A percentile compares a stretch with the other conserved stretches of the same genome.
Evolutionary conservation across 345 rosid species (phyloP).

Genomic region (Durio zibethinus): DNA sequence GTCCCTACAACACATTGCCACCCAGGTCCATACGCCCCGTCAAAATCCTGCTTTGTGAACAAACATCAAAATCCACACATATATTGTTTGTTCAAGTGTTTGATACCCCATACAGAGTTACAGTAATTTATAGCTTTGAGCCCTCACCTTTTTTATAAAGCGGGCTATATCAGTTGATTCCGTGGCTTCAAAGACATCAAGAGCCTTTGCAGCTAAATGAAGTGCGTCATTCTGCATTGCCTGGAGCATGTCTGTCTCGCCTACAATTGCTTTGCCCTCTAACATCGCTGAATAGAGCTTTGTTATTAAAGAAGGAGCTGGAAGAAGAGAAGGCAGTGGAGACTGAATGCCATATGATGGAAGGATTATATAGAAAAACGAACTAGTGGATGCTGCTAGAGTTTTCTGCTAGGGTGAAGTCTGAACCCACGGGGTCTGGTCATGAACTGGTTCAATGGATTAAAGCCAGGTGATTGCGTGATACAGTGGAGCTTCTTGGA

Average conservation of each 20-base stretch:
- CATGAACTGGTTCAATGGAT: neutral
- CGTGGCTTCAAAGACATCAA: constrained; percentile 23
- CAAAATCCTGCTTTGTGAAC: constrained; percentile 25
- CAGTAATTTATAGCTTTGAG: neutral
- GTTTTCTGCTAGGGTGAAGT: neutral
- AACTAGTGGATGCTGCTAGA: neutral
- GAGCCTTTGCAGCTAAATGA: constrained; percentile 26
- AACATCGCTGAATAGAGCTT: constrained; percentile 7
- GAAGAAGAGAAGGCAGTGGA: neutral
- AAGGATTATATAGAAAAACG: constrained; percentile 4
- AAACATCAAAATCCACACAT: neutral
- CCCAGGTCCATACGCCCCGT: constrained; percentile 18
- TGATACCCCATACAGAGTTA: neutral
- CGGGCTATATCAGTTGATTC: constrained; percentile 31
- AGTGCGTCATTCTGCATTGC: constrained; percentile 27
- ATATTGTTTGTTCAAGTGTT: neutral
- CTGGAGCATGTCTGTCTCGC: constrained; percentile 20
- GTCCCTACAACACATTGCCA: constrained; percentile 34
- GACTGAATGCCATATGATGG: neutral
- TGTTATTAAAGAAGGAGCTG: neutral
- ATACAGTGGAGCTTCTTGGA: neutral
- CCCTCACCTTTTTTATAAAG: constrained; percentile 26
- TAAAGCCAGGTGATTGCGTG: neutral
- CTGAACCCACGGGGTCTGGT: neutral
- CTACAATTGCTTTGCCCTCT: constrained; percentile 24